Evolutionary conservation across 257 asterid species (phyloP), one percentile per base, ranked within the genome.

Genomic region (Nicotiana tabacum): DNA sequence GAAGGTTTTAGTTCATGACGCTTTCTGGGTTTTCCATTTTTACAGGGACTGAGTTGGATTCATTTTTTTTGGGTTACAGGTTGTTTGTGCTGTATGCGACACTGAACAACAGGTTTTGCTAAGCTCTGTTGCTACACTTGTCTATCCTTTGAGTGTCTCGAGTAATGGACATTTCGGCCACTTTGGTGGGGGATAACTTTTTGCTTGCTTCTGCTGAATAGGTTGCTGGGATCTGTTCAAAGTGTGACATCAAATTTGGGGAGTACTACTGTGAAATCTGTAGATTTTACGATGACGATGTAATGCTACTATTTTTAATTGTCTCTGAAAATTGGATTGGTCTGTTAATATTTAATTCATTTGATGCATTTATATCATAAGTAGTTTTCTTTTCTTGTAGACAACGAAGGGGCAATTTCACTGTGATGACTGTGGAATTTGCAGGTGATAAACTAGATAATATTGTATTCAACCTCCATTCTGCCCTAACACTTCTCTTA

Each of bases 361-460:
- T 21, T 46, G 62, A 51, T 55, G 35, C 18, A 4, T 29, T 83
- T 27, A 85, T 84, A 69, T 48, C 51, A 30, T 57, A 70, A 76
- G 53, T 85, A 66, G 66, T 80, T 77, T 85, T 76, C 84, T 87
- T 82, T 66, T 78, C 83, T 86, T 83, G 66, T 90, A 92, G 99
- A 87, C 85, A 81, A 65, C 80, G 30, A 95, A 92, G 89, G 68
- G 84, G 51, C 98, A 93, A 89, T 95, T 91, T 83, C 99, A 95
- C 81, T 95, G 99, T 83, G 85, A 81, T 88, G 98, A 94, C 60
- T 95, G 99, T 70, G 97, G 99, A 82, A 95, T 95, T 85, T 95
- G 99, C 90, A 91, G 99, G 99, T 95, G 87, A 85, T 85, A 51
- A 27, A 81, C 58, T 82, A 53, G 77, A 64, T 60, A 39, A 61